Evolutionary conservation across 108 stramenopile genomes (phyloP), one percentile per base, ranked within the genome.

Genomic region (Nannochloropsis salina): DNA sequence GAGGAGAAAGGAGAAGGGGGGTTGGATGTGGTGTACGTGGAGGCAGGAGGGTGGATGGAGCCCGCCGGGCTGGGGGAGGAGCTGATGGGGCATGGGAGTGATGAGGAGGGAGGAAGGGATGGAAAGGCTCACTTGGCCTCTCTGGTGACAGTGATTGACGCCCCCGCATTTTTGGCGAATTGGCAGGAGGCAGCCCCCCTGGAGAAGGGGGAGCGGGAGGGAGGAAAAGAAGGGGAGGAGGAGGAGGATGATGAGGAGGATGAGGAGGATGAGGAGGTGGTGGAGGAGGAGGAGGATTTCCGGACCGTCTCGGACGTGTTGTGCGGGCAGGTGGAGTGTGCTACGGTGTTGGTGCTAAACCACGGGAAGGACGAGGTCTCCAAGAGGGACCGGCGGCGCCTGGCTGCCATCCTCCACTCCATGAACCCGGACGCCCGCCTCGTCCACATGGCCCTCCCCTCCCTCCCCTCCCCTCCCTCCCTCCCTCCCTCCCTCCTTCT

Each of bases 41-140:
- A 51, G 47, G 47, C 47, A 15, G 47, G 47, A 51, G 47, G 47
- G 47, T 51, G 47, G 47, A 51, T 51, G 47, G 47, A 51, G 47
- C 47, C 47, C 1, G 10, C 10, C 47, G 15, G 47, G 15, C 47
- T 51, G 15, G 47, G 12, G 47, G 47, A 51, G 47, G 47, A 12
- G 47, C 47, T 51, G 15, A 15, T 51, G 47, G 47, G 47, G 12
- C 47, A 51, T 51, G 47, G 47, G 10, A 15, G 47, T 51, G 47
- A 51, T 51, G 47, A 15, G 47, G 47, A 51, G 47, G 47, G 47
- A 51, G 47, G 47, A 15, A 51, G 47, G 47, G 47, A 51, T 10
- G 47, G 47, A 12, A 15, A 15, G 47, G 10, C 31, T 31, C 47
- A 51, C 15, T 10, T 51, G 47, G 47, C 47, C 47, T 51, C 15